Base-by-base conservation (phyloP, 2,329 filamentous ascomycete species). In the Aspergillus puulaauensis region DNA sequence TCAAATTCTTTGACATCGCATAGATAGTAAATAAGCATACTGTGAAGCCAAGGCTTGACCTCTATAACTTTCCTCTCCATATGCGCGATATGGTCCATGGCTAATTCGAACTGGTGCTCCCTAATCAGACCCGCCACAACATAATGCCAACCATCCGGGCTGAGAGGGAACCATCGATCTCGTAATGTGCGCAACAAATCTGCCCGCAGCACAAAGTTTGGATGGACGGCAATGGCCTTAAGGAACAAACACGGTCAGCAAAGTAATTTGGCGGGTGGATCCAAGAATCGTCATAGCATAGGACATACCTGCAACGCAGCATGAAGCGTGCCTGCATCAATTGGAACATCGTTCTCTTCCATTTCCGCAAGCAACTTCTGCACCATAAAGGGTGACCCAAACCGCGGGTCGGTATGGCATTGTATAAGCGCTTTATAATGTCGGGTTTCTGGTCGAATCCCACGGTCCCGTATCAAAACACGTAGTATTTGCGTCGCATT, bases 91-190 rank as follows among this genome's bases (percentile, higher is more conserved):
- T 85, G 85, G 52, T 83, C 78, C 57, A 96, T 78, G 1, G 91
- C 93, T 61, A 93, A 78, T 75, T 98, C 95, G 61, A 91, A 87
- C 66, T 96, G 89, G 1, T 86, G 85, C 66, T 97, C 93, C 19
- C 92, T 84, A 37, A 98, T 79, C 58, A 96, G 76, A 0, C 91
- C 91, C 9, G 91, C 76, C 1, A 89, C 83, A 19, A 96, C 80
- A 68, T 84, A 85, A 65, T 90, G 84, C 69, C 83, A 84, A 8
- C 86, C 88, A 6, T 82, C 79, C 11, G 80, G 82, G 43, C 81
- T 85, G 8, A 90, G 76, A 8, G 79, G 77, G 52, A 89, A 82
- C 90, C 91, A 96, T 61, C 85, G 82, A 56, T 85, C 80, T 66
- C 85, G 85, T 47, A 80, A 66, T 56, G 88, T 86, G 54, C 84